These are phyloP conservation scores for Zea luxurians DNA, from an alignment of 176 grass and related monocot species.

Conservation along the genomic window DNA sequence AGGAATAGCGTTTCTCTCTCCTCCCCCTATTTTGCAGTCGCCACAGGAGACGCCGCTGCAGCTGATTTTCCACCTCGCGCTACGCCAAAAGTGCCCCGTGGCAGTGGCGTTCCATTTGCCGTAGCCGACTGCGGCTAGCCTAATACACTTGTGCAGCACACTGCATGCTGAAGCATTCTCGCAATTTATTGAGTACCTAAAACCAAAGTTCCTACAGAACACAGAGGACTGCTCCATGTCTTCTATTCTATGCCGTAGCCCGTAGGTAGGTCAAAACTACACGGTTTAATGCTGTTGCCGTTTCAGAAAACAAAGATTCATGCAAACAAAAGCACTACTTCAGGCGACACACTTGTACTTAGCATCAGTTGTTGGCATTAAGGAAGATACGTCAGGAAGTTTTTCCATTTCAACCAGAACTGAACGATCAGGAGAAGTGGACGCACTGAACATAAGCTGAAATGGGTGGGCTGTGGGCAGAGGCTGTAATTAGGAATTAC, in stretches of 20 bases:
- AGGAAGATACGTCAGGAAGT: not conserved
- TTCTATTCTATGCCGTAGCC: not conserved
- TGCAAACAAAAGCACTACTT: not conserved
- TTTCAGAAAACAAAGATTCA: not conserved
- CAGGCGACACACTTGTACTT: not conserved
- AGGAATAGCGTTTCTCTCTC: too few relatives aligned
- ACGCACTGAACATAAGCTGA: not conserved
- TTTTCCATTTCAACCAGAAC: too few relatives aligned
- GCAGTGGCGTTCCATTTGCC: too few relatives aligned
- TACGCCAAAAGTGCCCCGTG: too few relatives aligned
- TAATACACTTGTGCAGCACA: not conserved
- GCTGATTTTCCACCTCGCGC: too few relatives aligned
- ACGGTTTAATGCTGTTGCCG: not conserved
- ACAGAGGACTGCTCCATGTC: slow-evolving; percentile 1
- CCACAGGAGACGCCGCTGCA: too few relatives aligned
- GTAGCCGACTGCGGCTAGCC: too few relatives aligned
- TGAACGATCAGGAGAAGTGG: too few relatives aligned
- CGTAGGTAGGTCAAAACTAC: not conserved
- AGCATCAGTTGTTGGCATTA: not conserved
- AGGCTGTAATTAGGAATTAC: slow-evolving; percentile 31
- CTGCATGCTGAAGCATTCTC: not conserved
- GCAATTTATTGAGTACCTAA: not conserved
- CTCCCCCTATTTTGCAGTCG: too few relatives aligned
- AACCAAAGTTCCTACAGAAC: not conserved
- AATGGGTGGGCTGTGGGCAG: not conserved